phyloP scores from a whole-genome alignment of 306 rosid genomes.

The Leucaena leucocephala region DNA sequence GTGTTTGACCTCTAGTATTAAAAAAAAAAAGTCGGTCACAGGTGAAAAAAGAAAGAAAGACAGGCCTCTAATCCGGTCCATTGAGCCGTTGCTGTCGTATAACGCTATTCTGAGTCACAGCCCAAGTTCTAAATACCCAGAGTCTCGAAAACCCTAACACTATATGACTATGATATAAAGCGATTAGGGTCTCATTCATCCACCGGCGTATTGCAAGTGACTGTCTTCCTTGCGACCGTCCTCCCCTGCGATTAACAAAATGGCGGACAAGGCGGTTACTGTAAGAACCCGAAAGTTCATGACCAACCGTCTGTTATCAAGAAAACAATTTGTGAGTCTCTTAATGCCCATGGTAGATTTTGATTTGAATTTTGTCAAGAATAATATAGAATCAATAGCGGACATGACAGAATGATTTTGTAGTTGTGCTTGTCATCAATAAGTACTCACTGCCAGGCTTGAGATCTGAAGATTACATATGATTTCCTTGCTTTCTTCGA shows the following conservation, averaged over 20 bases:
- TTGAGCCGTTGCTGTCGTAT: too few relatives aligned
- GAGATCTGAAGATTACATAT: neutral
- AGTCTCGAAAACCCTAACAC: constrained; percentile 47
- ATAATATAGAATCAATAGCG: neutral
- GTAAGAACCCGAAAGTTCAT: constrained; percentile 90
- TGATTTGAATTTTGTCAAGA: neutral
- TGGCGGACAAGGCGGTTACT: constrained; percentile 93
- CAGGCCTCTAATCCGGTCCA: neutral
- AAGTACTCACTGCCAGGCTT: too few relatives aligned
- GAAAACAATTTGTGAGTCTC: constrained; percentile 84
- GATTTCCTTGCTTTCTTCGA: too few relatives aligned
- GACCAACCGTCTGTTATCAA: constrained; percentile 88
- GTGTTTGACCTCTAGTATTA: too few relatives aligned
- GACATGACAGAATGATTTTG: neutral
- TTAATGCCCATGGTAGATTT: neutral
- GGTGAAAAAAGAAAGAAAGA: neutral
- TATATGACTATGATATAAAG: neutral
- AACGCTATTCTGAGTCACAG: too few relatives aligned
- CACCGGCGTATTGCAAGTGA: constrained; percentile 9
- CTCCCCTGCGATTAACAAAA: constrained; percentile 11
- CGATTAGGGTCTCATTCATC: neutral
- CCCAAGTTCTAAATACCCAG: neutral
- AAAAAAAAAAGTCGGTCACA: too few relatives aligned
- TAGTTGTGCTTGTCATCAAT: neutral
- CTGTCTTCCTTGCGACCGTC: neutral